Conservation (phyloP, 2,329 filamentous ascomycete species). For the Diaporthe destruens region DNA sequence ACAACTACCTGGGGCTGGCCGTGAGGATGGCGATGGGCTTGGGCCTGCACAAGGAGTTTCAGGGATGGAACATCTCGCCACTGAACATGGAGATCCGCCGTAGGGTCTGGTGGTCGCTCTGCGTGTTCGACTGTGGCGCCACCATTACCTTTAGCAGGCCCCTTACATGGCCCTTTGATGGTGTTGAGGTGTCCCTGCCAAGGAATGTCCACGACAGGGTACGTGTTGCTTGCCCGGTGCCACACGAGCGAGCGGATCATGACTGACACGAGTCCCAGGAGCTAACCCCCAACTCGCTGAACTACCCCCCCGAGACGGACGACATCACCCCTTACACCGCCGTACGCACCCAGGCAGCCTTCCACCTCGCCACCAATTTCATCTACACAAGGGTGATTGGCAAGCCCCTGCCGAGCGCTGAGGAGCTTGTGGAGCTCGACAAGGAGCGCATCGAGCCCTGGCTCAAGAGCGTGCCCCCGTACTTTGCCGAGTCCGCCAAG, state of each 20-base stretch:
- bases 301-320: slow-evolving; percentile 52
- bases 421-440: slow-evolving; percentile 57
- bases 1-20: slow-evolving; percentile 62
- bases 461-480: slow-evolving; percentile 52
- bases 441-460: slow-evolving; percentile 55
- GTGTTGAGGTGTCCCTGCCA: slow-evolving; percentile 45
- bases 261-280: slow-evolving; percentile 40
- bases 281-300: slow-evolving; percentile 52
- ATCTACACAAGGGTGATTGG: slow-evolving; percentile 62
- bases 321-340: slow-evolving; percentile 59
- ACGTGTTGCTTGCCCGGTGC: slow-evolving; percentile 17
- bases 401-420: slow-evolving; percentile 55
- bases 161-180: slow-evolving; percentile 45
- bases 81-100: slow-evolving; percentile 53
- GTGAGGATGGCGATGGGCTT: slow-evolving; percentile 63
- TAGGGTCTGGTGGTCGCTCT: slow-evolving; percentile 55
- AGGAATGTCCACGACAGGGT: slow-evolving; percentile 46
- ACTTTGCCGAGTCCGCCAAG: slow-evolving; percentile 50
- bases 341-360: slow-evolving; percentile 58
- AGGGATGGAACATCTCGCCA: slow-evolving; percentile 49
- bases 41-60: slow-evolving; percentile 61
- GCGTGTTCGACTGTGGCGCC: slow-evolving; percentile 59
- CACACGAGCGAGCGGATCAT: not conserved
- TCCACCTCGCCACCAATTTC: slow-evolving; percentile 58
- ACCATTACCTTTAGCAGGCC: slow-evolving; percentile 51